Percentiles rank a stretch among this genome's conserved stretches.
Evolutionary conservation across 495 filamentous ascomycete species (phyloP).

Genomic region (Penicillium canariense): DNA sequence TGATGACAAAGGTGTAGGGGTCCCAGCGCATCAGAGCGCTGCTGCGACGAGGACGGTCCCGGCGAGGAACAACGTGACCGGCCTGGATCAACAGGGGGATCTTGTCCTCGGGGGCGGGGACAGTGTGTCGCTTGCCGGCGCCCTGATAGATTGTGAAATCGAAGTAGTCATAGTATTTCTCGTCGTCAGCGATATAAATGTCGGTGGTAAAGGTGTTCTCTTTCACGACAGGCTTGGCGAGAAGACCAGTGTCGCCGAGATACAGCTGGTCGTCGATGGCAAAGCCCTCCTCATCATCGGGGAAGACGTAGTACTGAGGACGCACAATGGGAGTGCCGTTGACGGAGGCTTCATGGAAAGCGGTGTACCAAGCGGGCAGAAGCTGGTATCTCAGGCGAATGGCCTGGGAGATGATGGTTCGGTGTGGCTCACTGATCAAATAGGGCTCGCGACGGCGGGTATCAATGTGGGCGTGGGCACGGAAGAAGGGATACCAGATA

Average conservation of each 20-base stretch:
- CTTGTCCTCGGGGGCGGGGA: slow-evolving; percentile 76
- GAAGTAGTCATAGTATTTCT: slow-evolving; percentile 93
- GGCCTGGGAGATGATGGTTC: slow-evolving; percentile 79
- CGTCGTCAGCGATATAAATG: slow-evolving; percentile 82
- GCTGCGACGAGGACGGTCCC: slow-evolving; percentile 81
- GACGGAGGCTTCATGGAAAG: slow-evolving; percentile 82
- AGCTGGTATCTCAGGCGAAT: slow-evolving; percentile 86
- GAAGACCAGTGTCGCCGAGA: slow-evolving; percentile 77
- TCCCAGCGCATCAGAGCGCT: slow-evolving; percentile 89
- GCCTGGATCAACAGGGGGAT: slow-evolving; percentile 88
- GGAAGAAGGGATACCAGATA: slow-evolving; percentile 98
- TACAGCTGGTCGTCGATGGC: slow-evolving; percentile 92
- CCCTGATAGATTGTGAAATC: slow-evolving; percentile 73
- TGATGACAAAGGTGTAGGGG: slow-evolving; percentile 86
- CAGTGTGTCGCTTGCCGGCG: slow-evolving; percentile 60
- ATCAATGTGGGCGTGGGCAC: slow-evolving; percentile 96
- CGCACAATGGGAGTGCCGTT: slow-evolving; percentile 84
- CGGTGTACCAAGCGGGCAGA: slow-evolving; percentile 93
- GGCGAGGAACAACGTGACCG: slow-evolving; percentile 86
- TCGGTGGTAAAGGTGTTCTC: slow-evolving; percentile 69
- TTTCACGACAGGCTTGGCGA: slow-evolving; percentile 81
- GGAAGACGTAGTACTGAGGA: slow-evolving; percentile 89
- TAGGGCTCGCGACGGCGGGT: slow-evolving; percentile 93
- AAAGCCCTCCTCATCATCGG: slow-evolving; percentile 81
- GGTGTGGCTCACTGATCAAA: slow-evolving; percentile 79